phyloP scores from a whole-genome alignment of 305 asterid genomes.

The Stenogyne calaminthoides region DNA sequence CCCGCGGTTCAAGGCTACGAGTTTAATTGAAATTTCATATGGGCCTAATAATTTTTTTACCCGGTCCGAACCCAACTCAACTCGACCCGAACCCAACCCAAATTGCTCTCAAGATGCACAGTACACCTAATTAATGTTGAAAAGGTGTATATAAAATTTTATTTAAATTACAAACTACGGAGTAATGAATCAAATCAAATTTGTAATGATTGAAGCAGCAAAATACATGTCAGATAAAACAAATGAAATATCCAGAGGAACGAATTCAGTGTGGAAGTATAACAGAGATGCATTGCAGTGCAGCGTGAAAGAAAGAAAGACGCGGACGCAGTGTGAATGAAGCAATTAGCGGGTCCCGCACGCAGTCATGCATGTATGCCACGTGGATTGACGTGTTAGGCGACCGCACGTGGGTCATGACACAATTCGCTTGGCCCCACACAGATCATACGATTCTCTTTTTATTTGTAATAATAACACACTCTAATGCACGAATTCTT shows the following conservation, averaged over 20 bases:
- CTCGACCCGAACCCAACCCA: no score
- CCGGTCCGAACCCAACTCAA: no score
- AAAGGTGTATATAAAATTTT: no score
- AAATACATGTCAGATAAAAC: background rate
- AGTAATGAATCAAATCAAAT: background rate
- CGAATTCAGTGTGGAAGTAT: background rate
- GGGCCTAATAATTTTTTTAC: no score
- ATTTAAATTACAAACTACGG: no score
- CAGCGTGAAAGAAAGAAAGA: background rate
- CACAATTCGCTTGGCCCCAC: slow-evolving; percentile 38
- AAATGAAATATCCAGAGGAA: background rate
- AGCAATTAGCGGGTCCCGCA: slow-evolving; percentile 28
- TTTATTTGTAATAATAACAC: no score
- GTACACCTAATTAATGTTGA: no score
- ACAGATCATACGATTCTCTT: background rate
- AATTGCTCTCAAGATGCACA: no score
- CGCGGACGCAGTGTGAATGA: slow-evolving; percentile 40
- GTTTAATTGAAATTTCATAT: no score
- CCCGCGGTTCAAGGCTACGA: no score
- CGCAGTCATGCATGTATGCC: slow-evolving; percentile 39
- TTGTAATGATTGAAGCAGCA: background rate
- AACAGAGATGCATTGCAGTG: background rate
- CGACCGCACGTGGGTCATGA: slow-evolving; percentile 38
- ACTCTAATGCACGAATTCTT: no score
- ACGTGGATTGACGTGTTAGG: slow-evolving; percentile 41